Base-by-base conservation (phyloP, 2,329 filamentous ascomycete genomes). In the Penicillium sp. region DNA sequence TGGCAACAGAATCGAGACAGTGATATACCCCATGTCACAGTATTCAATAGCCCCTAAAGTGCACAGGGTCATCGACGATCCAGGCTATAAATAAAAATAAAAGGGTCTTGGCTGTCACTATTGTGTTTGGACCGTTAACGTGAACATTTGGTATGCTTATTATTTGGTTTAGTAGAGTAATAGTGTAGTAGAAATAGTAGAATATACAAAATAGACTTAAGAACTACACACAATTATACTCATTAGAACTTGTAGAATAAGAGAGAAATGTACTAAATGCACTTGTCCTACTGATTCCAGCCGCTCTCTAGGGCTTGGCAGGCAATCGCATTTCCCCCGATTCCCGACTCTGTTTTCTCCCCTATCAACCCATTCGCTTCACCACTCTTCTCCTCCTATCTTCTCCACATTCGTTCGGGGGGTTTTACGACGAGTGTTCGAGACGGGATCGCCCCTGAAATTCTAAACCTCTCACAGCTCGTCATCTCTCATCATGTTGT, bases 401-500 rank as follows among this genome's bases (percentile, higher is more conserved):
- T 61, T 46, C 59, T 60, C 63, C 63, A 64, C 65, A 65, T 64
- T 66, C 64, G 61, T 66, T 65, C 55, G 63, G 65, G 58, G 65
- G 65, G 65, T 60, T 62, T 59, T 59, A 59, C 58, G 55, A 59
- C 62, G 60, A 61, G 60, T 58, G 53, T 61, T 53, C 55, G 50
- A 61, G 51, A 57, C 59, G 58, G 59, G 59, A 60, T 60, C 55
- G 55, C 56, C 56, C 64, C 63, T 64, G 61, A 63, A 65, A 51
- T 53, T 55, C 48, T 43, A 44, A 23, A 36, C 10, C 21, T 38
- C 43, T 38, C 43, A 29, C 1, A 29, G 3, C 19, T 45, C 71
- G 80, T 65, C 61, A 96, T 96, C 92, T 86, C 9, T 47, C 71
- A 80, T 65, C 62, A 97, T 97, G 92, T 86, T 97, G 79, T 86